Base-by-base conservation (phyloP, 1,284 basidiomycete genomes). In the Naganishia cerealis region DNA sequence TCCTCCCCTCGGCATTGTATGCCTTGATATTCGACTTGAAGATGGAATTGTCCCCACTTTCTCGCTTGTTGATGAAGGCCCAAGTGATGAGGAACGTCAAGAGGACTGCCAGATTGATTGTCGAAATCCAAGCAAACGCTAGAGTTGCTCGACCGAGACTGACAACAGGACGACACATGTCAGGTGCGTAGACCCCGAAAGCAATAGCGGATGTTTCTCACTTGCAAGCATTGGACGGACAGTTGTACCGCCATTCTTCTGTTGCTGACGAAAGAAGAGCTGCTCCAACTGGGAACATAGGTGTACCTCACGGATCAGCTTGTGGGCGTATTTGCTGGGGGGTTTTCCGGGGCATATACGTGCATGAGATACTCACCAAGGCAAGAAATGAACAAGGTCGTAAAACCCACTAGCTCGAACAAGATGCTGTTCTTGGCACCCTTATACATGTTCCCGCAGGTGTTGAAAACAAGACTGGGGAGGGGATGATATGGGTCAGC, bases 361-460 rank as follows among this genome's bases (percentile, higher is more conserved):
- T 33, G 29, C n/a, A 6, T 6, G 29, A 33, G 36, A 21, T 3
- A 46, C 57, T 59, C 57, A 59, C 57, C 40, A 9, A 59, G 57
- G 21, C 36, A 26, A 29, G 46, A 48, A 26, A 59, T 46, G 24
- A 59, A 46, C 24, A 59, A 26, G 21, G 46, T 18, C 3, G 40
- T 24, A 33, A 59, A 59, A 3, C 18, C 42, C 9, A 33, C 15
- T 6, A 59, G 40, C 40, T 59, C 42, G 24, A 46, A 15, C 26
- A 48, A 12, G 42, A 46, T 16, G 26, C 57, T 59, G 57, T 59
- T 59, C 57, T 59, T 59, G n/a, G 48, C 3, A 21, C 57, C 57
- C 36, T 46, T 24, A 24, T 59, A 59, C 9, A 59, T 42, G 42
- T 46, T 29, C 33, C 40, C 42, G 43, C 29, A 15, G n/a, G 42